Evolutionary conservation across 2,329 filamentous ascomycete species (phyloP), one percentile per base, ranked within the genome.

Genomic region (Exutisphaerella laricina): DNA sequence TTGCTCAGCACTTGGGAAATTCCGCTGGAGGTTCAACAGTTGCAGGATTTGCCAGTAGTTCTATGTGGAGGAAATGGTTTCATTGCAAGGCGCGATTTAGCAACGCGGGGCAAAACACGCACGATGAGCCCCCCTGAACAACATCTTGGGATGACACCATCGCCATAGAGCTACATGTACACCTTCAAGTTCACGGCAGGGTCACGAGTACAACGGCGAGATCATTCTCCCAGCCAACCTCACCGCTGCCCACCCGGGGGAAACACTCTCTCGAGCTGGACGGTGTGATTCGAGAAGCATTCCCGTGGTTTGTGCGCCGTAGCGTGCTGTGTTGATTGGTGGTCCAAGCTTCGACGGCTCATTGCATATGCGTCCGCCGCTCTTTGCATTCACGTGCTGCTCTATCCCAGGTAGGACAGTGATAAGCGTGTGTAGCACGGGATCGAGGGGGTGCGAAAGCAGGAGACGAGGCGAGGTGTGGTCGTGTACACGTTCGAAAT

Each of bases 371-470:
- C 30, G 20, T 9, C 30, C 5, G 13, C 12, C 16, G 17, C 12
- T 18, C 13, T 18, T 18, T 18, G 20, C 30, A 14, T 33, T 33
- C 30, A 33, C 30, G 30, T 33, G 30, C 16, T 33, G 14, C 16
- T 33, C 16, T 33, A 20, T 14, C 30, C 17, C 30, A 18, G 30
- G 16, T 2, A 6, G 2, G 16, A 33, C 16, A 18, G 30, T 18
- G 30, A 33, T 33, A 33, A 33, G 30, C 14, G 9, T 12, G 30
- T n/a, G 25, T 18, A 8, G 30, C 30, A 33, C 30, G 30, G 30
- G 30, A 33, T 18, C 16, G 14, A 33, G 30, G 14, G n/a, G n/a
- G n/a, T n/a, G n/a, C n/a, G n/a, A n/a, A n/a, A n/a, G n/a, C n/a
- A n/a, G n/a, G n/a, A n/a, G n/a, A n/a, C n/a, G n/a, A n/a, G n/a